Conservation (phyloP, 2,329 filamentous ascomycete species). For the Alternaria ethzedia region DNA sequence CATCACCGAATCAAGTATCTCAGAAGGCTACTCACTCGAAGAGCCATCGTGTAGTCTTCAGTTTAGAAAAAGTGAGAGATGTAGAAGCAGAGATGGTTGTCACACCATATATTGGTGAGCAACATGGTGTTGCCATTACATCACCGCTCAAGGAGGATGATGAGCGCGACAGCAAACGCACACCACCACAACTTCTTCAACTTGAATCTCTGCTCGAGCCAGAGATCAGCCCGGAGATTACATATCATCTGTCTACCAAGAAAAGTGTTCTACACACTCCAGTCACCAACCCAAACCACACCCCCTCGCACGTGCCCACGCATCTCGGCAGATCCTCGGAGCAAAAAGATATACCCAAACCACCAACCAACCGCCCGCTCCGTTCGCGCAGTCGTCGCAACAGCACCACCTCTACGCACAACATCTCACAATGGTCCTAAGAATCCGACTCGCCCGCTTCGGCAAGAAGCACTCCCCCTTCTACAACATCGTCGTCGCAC, state of each 20-base stretch:
- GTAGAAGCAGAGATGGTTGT: neutral
- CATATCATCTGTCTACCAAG: no score
- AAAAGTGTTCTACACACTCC: neutral
- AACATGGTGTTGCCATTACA: constrained; percentile 36
- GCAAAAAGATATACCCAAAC: constrained; percentile 19
- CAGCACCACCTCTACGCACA: neutral
- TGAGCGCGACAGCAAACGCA: neutral
- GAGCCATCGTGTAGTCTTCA: constrained; percentile 14
- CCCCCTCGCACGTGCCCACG: constrained; percentile 11
- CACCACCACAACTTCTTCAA: neutral
- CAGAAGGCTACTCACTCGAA: constrained; percentile 10
- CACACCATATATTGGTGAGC: neutral
- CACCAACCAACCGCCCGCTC: constrained; percentile 3
- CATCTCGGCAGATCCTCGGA: constrained; percentile 17
- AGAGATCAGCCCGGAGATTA: no score
- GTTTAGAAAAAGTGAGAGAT: neutral
- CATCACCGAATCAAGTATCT: neutral
- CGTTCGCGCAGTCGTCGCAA: neutral
- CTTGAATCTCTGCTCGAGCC: no score
- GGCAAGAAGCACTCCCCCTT: constrained; percentile 86
- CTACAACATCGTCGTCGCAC: constrained; percentile 96
- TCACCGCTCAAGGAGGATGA: constrained; percentile 26
- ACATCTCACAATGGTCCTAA: constrained; percentile 75
- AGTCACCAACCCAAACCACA: neutral
- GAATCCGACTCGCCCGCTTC: constrained; percentile 92